Evolutionary conservation across 495 filamentous ascomycete species (phyloP), one percentile per base, ranked within the genome.

Genomic region (Hyaloscypha bicolor): DNA sequence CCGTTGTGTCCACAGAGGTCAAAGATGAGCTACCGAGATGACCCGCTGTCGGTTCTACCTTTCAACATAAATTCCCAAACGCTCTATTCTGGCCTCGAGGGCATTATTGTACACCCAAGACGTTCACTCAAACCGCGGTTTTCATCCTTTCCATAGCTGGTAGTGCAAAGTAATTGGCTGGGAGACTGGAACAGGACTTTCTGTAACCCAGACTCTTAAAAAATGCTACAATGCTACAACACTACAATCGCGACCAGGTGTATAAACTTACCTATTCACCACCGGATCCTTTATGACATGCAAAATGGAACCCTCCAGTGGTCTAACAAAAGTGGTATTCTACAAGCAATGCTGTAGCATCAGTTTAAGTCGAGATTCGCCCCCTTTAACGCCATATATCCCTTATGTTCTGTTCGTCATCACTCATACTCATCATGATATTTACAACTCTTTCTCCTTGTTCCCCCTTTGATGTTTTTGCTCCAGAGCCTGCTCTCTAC

Each of bases 381-480:
- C 51, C 62, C 25, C 30, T 30, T 14, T 29, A 65, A 61, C 57
- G 42, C 64, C 64, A 55, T 61, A 56, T 39, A 55, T 48, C 35
- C 59, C 37, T 39, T 60, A 53, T 61, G 39, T 55, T 53, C 45
- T 59, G 25, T 42, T 56, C 52, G 9, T 31, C 35, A 29, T 22
- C 19, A n/a, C 57, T 61, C 31, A 30, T 35, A n/a, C 60, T 39
- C 12, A 0, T 0, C 35, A 35, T 11, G 30, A n/a, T 62, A 37
- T 45, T 71, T 74, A 82, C 32, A 83, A 72, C 74, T 86, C 79
- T 76, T 85, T 87, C 77, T 87, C 84, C 67, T 86, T 85, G 16
- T 79, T 64, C n/a, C 59, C 77, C 21, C 73, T 76, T 67, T 76
- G 79, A 39, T 71, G 69, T 52, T 72, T 74, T 62, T 84, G 76